Percentiles rank a stretch among this genome's conserved stretches.
These are phyloP conservation scores for Uncinocarpus reesii DNA, from an alignment of 2,329 filamentous ascomycete species.

Conservation along the genomic window DNA sequence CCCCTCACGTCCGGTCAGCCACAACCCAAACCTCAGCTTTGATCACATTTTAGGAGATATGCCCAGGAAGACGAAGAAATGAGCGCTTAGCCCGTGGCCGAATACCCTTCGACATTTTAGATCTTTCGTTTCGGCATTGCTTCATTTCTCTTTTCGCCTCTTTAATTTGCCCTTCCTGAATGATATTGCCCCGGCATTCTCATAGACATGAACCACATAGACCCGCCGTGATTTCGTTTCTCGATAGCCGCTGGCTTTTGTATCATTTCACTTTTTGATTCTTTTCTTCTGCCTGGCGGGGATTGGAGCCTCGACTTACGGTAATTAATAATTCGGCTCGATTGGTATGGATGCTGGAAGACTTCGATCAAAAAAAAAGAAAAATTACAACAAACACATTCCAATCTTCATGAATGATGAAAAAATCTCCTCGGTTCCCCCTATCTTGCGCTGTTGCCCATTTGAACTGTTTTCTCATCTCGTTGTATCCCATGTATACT, in stretches of 20 bases:
- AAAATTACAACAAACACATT: too few relatives aligned
- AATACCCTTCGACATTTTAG: neutral
- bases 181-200: neutral
- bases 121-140: neutral
- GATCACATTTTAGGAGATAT: conserved; percentile 39
- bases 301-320: neutral
- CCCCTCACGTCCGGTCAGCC: conserved; percentile 30
- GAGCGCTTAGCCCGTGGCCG: neutral
- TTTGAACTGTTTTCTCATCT: neutral
- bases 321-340: neutral
- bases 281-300: neutral
- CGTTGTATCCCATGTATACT: neutral
- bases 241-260: neutral
- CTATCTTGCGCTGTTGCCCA: neutral
- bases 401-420: neutral
- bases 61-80: conserved; percentile 25
- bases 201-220: neutral
- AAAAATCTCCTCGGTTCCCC: neutral
- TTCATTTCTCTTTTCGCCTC: neutral
- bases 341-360: too few relatives aligned
- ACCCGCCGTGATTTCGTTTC: neutral
- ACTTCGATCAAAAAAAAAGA: neutral
- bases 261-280: neutral
- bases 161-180: neutral
- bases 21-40: conserved; percentile 42